A percentile compares a stretch with the other conserved stretches of the same genome.
Conservation (phyloP, 352 stramenopile species). For the Globisporangium splendens region DNA sequence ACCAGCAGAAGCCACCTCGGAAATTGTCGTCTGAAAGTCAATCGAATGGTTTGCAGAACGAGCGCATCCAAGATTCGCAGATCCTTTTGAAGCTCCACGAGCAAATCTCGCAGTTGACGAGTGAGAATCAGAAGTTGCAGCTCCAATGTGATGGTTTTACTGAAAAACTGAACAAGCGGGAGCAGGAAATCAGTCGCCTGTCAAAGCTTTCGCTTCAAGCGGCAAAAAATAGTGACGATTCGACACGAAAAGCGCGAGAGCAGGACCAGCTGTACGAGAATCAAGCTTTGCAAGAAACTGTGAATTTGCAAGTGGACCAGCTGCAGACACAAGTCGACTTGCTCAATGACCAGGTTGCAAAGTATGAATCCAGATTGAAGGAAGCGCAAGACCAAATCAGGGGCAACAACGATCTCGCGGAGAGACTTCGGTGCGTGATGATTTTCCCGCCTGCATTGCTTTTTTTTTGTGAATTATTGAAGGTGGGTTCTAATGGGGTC, state of each 20-base stretch:
- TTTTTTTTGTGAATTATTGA: background rate
- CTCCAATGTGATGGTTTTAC: constrained; percentile 34
- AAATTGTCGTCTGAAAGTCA: background rate
- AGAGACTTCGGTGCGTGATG: constrained; percentile 52
- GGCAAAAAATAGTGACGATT: constrained; percentile 23
- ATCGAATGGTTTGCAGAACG: constrained; percentile 4
- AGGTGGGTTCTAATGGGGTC: background rate
- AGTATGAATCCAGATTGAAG: constrained; percentile 73
- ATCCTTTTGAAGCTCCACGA: constrained; percentile 42
- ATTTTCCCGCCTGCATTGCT: background rate
- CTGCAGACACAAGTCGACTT: constrained; percentile 66
- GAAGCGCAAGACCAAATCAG: constrained; percentile 53
- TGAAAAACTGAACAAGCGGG: constrained; percentile 54
- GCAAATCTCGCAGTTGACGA: constrained; percentile 39
- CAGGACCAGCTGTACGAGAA: constrained; percentile 32
- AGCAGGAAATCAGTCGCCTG: constrained; percentile 67
- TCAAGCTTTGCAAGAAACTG: constrained; percentile 34
- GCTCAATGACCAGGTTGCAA: constrained; percentile 76
- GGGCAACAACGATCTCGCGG: constrained; percentile 32
- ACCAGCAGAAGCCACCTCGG: constrained; percentile 1
- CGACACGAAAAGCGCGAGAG: constrained; percentile 24
- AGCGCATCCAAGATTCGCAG: constrained; percentile 20
- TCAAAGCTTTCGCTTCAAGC: constrained; percentile 41
- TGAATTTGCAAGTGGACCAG: constrained; percentile 66
- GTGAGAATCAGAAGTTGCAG: constrained; percentile 43